These are phyloP conservation scores for Cynara cardunculus DNA, from an alignment of 129 eudicot species.

Conservation along the genomic window DNA sequence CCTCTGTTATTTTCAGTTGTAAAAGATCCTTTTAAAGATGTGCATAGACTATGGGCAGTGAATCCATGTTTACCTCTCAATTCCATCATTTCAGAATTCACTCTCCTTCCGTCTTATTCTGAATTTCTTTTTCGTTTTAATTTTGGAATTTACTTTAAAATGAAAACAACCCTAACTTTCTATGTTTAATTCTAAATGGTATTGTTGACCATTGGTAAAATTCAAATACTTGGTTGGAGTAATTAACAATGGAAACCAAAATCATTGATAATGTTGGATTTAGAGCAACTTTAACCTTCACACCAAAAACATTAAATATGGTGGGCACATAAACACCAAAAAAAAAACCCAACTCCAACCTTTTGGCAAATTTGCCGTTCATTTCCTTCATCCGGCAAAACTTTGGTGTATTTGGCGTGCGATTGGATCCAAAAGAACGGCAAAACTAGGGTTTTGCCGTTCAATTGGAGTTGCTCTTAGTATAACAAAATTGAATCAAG, in stretches of 20 bases:
- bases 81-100: background rate
- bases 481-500: background rate
- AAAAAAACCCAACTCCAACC: too few relatives aligned
- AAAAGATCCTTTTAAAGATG: slow-evolving; percentile 27
- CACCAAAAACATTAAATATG: too few relatives aligned
- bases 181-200: background rate
- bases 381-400: too few relatives aligned
- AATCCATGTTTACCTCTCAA: slow-evolving; percentile 14
- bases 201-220: background rate
- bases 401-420: too few relatives aligned
- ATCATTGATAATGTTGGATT: background rate
- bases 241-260: background rate
- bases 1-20: slow-evolving; percentile 34
- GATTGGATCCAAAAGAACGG: too few relatives aligned
- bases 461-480: too few relatives aligned
- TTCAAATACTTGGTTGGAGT: background rate
- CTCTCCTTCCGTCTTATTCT: background rate
- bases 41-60: slow-evolving; percentile 17
- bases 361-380: too few relatives aligned
- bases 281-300: too few relatives aligned
- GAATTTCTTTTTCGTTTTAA: background rate
- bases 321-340: too few relatives aligned
- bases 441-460: too few relatives aligned
- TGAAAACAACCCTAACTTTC: background rate
- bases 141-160: slow-evolving; percentile 7